A percentile compares a stretch with the other conserved stretches of the same genome.
Conservation (phyloP, 176 grass and related monocot genomes). For the Dactylis glomerata region DNA sequence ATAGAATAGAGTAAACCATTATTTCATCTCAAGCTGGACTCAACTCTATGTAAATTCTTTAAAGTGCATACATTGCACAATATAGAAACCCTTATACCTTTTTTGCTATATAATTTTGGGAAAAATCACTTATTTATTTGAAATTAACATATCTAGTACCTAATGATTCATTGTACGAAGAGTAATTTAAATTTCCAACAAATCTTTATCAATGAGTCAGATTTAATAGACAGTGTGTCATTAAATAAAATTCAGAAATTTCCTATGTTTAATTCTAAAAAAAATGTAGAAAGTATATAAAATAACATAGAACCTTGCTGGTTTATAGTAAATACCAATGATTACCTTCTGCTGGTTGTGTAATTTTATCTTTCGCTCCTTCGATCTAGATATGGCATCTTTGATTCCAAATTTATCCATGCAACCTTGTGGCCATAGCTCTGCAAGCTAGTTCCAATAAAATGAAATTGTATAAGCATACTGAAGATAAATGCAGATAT, state of each 20-base stretch:
- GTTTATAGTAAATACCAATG: background rate
- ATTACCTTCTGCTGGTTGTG: conserved; percentile 83
- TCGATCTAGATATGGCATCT: conserved; percentile 89
- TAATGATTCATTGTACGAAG: background rate
- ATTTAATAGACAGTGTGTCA: background rate
- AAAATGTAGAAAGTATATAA: background rate
- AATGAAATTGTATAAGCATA: conserved; percentile 23
- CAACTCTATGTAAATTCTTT: background rate
- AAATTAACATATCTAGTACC: background rate
- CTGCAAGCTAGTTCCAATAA: conserved; percentile 60
- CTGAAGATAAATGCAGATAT: background rate
- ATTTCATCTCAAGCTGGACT: background rate
- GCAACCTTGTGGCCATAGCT: conserved; percentile 90
- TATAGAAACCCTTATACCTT: background rate
- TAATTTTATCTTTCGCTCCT: conserved; percentile 61
- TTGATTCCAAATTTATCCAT: conserved; percentile 99
- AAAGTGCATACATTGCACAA: background rate
- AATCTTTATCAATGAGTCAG: background rate
- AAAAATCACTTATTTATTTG: background rate
- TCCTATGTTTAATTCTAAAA: background rate
- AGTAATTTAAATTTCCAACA: background rate
- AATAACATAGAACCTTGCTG: background rate
- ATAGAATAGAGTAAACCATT: background rate
- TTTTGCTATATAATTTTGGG: too few species aligned
- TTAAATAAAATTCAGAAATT: background rate